Evolutionary conservation across 163 green algal species (phyloP), one percentile per base, ranked within the genome.

Genomic region (Chloroidium sp.): DNA sequence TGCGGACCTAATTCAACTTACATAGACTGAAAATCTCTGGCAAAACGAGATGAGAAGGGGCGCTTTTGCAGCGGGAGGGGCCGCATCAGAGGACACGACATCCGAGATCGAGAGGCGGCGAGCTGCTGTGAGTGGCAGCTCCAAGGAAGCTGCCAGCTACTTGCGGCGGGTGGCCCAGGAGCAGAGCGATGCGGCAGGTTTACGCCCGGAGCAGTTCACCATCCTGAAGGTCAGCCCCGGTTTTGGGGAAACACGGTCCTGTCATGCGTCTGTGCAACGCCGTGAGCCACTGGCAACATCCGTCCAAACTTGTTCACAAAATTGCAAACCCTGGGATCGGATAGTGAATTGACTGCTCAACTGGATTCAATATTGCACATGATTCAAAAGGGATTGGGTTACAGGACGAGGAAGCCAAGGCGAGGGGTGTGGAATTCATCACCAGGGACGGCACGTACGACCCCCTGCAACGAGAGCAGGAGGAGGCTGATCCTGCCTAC

Each of bases 381-480:
- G 64, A 10, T 72, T 10, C 6, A 10, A 6, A 72, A 72, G 36
- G 36, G 36, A 36, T 36, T 36, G 36, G 36, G 36, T 36, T 36
- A 36, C 36, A 86, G 75, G 85, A 89, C 68, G 75, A 78, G 69
- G 75, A 76, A 58, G 69, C 74, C 62, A 81, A 78, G 62, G 78
- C 81, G 72, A 64, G 76, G 61, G 69, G 84, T 59, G 69, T 69
- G n/a, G 75, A 84, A 3, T 6, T 77, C 61, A 80, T 77, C 61
- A 84, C 72, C 10, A 61, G 68, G n/a, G 80, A 79, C 60, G 64
- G 59, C 57, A 3, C 4, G 12, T n/a, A 82, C 62, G 67, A 4
- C 12, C 78, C 4, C 2, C 64, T 72, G 64, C 6, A 6, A 4
- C 61, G 36, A 74, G 13, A 0, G 79, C 61, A 12, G 69, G 76